Percentiles rank a stretch among this genome's conserved stretches.
Evolutionary conservation across 2,329 filamentous ascomycete species (phyloP).

Genomic region (Botrytis aclada): DNA sequence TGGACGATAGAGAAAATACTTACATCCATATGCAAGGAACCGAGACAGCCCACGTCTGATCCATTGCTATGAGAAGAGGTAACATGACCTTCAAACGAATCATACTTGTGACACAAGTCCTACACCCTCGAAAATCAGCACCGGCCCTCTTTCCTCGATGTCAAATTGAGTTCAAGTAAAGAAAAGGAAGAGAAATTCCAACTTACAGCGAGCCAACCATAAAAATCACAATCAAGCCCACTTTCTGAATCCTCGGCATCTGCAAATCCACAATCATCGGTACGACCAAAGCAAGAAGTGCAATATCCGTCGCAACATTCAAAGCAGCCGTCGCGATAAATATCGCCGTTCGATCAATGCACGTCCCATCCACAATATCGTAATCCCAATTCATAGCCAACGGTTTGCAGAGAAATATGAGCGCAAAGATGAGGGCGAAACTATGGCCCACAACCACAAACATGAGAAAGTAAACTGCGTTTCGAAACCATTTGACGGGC

Average conservation of each 20-base stretch:
- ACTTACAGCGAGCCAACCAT: constrained; percentile 12
- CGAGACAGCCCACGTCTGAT: constrained; percentile 12
- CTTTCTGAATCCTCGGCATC: constrained; percentile 11
- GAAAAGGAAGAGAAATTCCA: too few relatives aligned
- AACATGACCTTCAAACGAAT: constrained; percentile 1
- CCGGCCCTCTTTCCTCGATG: too few relatives aligned
- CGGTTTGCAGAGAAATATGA: constrained; percentile 1
- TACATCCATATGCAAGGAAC: constrained; percentile 13
- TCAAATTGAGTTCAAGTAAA: background rate
- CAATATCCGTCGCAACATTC: constrained; percentile 8
- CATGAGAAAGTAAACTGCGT: constrained; percentile 5
- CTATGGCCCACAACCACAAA: constrained; percentile 1
- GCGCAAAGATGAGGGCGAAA: constrained; percentile 10
- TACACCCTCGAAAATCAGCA: background rate
- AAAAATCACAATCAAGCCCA: constrained; percentile 15
- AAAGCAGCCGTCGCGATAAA: constrained; percentile 7
- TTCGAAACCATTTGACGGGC: constrained; percentile 4
- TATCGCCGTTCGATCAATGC: constrained; percentile 6
- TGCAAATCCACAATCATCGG: constrained; percentile 7
- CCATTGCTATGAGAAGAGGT: background rate
- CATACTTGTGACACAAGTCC: constrained; percentile 9
- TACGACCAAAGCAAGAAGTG: background rate
- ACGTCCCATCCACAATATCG: background rate
- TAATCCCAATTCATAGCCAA: constrained; percentile 6
- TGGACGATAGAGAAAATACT: background rate